Percentiles rank a stretch among this genome's conserved stretches.
These are phyloP conservation scores for Colletotrichum aenigma DNA, from an alignment of 2,329 filamentous ascomycete genomes.

Conservation along the genomic window DNA sequence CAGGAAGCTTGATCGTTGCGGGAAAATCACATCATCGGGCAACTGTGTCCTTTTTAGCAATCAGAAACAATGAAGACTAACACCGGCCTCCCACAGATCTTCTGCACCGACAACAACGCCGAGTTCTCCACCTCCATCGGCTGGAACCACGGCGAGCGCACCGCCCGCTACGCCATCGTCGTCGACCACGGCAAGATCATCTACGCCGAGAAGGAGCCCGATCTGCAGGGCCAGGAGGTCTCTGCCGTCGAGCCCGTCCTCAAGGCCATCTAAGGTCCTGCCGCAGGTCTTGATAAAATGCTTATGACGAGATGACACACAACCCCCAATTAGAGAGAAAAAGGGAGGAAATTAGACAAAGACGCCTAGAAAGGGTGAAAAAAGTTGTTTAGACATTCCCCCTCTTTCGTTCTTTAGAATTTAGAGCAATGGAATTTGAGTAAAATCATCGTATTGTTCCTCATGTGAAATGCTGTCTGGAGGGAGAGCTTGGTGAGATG, in stretches of 20 bases:
- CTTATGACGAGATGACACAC: neutral
- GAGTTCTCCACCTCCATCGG: constrained; percentile 80
- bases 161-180: constrained; percentile 79
- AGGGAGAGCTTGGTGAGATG: neutral
- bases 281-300: neutral
- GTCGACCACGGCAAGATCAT: constrained; percentile 83
- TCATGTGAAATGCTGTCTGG: too few relatives aligned
- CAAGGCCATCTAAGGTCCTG: constrained; percentile 49
- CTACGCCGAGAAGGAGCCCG: constrained; percentile 78
- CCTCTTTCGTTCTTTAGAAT: neutral
- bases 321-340: neutral
- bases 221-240: constrained; percentile 46
- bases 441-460: neutral
- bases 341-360: neutral
- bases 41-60: neutral
- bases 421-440: constrained; percentile 6
- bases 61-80: neutral
- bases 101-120: constrained; percentile 72
- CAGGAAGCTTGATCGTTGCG: neutral
- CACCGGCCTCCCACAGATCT: constrained; percentile 52
- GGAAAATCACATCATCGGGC: neutral
- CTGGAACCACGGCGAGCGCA: constrained; percentile 78
- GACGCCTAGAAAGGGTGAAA: neutral
- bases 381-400: neutral
- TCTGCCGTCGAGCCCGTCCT: constrained; percentile 60